Conservation (phyloP, 1,139 yeast genomes). For the Suhomyces coccinellae region DNA sequence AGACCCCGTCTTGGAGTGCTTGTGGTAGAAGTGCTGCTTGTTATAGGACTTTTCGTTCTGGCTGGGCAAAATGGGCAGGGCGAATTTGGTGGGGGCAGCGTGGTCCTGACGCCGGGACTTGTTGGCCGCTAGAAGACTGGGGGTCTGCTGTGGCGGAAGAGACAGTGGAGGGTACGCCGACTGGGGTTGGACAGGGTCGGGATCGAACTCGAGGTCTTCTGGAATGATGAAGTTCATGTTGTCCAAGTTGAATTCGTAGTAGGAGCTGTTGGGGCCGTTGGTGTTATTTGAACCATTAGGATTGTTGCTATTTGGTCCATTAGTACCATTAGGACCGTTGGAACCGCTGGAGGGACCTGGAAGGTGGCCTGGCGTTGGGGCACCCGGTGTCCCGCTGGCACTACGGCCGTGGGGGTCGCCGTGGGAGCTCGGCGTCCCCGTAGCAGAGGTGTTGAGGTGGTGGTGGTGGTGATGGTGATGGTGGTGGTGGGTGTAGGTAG, state of each 20-base stretch:
- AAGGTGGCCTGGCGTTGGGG: slow-evolving; percentile 3
- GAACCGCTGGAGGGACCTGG: slow-evolving; percentile 1
- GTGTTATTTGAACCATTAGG: neutral
- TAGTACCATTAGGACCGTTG: too few relatives aligned
- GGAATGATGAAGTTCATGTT: slow-evolving; percentile 31
- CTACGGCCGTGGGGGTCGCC: slow-evolving; percentile 12
- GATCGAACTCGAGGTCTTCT: slow-evolving; percentile 27
- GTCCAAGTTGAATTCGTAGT: slow-evolving; percentile 30
- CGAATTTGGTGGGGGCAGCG: slow-evolving; percentile 20
- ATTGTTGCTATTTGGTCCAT: too few relatives aligned
- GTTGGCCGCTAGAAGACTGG: slow-evolving; percentile 28
- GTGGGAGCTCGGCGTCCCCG: slow-evolving; percentile 15
- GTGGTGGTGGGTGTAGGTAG: slow-evolving; percentile 13
- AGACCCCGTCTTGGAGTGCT: slow-evolving; percentile 20
- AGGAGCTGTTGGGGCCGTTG: slow-evolving; percentile 9
- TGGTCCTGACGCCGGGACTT: slow-evolving; percentile 13
- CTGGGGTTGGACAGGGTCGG: slow-evolving; percentile 19
- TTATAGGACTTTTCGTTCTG: slow-evolving; percentile 47
- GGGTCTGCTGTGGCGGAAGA: slow-evolving; percentile 27
- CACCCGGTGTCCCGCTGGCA: slow-evolving; percentile 10
- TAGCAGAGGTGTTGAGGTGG: slow-evolving; percentile 12
- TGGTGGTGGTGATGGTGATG: slow-evolving; percentile 16
- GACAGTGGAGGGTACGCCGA: slow-evolving; percentile 39
- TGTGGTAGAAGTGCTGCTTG: slow-evolving; percentile 45
- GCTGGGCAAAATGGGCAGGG: slow-evolving; percentile 45